Conservation (phyloP, 306 rosid genomes). For the Cicer pinnatifidum region DNA sequence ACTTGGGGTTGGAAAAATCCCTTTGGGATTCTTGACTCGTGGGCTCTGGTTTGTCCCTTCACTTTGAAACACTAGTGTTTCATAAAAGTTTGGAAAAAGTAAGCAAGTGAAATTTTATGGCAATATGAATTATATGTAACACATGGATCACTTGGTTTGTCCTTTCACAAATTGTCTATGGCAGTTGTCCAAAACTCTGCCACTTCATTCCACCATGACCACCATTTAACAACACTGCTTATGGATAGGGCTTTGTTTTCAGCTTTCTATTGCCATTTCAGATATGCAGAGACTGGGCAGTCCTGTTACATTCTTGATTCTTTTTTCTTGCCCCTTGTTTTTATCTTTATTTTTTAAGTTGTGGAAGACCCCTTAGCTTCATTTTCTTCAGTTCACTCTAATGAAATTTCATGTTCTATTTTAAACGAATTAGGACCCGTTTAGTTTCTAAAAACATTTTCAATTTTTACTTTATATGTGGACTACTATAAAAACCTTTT, state of each 20-base stretch:
- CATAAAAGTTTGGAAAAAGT: constrained; percentile 16
- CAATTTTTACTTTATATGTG: no score
- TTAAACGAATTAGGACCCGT: not conserved
- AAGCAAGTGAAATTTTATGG: constrained; percentile 10
- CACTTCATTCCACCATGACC: no score
- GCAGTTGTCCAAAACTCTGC: no score
- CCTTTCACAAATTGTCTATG: no score
- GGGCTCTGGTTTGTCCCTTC: constrained; percentile 18
- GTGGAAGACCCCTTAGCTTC: constrained; percentile 9
- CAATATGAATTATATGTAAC: constrained; percentile 18
- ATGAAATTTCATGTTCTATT: constrained; percentile 5
- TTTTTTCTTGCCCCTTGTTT: not conserved
- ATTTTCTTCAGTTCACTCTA: constrained; percentile 7
- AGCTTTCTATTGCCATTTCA: not conserved
- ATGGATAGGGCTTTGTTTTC: constrained; percentile 16
- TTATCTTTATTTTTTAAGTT: not conserved
- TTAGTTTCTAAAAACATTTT: no score
- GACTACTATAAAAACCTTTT: no score
- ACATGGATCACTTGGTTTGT: constrained; percentile 15
- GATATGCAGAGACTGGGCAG: constrained; percentile 1
- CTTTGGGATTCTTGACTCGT: constrained; percentile 6
- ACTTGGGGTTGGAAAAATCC: constrained; percentile 1
- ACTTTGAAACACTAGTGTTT: not conserved
- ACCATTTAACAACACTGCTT: no score
- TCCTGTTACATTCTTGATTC: not conserved